Base-by-base conservation (phyloP, 306 rosid species). In the Trichosanthes truncata region DNA sequence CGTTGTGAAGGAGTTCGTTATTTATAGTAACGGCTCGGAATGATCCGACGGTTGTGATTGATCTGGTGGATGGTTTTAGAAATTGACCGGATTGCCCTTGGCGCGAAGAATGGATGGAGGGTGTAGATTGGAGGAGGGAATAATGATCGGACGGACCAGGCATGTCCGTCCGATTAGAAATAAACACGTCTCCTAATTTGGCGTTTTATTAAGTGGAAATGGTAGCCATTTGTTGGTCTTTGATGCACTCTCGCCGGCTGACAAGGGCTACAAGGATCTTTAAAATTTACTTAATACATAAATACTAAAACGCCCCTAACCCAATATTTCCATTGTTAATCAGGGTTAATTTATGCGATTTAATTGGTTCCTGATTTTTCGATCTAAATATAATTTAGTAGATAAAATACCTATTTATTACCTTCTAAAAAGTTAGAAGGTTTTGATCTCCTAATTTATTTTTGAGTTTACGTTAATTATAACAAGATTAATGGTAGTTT, bases 81-180 rank as follows among this genome's bases (percentile, higher is more conserved):
- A 65, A 20, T 43, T 31, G 45, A 26, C 67, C 38, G 4, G 67
- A 61, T 61, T 61, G 29, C 67, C 67, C 67, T 61, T 26, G 67
- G 38, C 67, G 33, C 13, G 40, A 25, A 10, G 40, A 62, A 29
- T 61, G 11, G 36, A 61, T 61, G 68, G 65, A 59, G 65, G 65
- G 65, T 59, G 51, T 31, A 68, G 52, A 68, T 68, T 40, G 7
- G 52, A 68, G 33, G 75, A 68, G 3, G 59, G 41, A 35, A 43
- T 59, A 36, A 33, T 72, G 60, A 83, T 85, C 80, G 17, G 45
- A 82, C 83, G 87, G 86, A 6, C 60, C 77, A 43, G 38, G 8
- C 33, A 15, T 3, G 69, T 63, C 69, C 69, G 69, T 63, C 69
- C 69, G 43, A 66, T 36, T 3, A 8, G 29, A n/a, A 13, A 55